Evolutionary conservation across 1,139 yeast genomes (phyloP).

Genomic region (Debaryomyces subglobosus): DNA sequence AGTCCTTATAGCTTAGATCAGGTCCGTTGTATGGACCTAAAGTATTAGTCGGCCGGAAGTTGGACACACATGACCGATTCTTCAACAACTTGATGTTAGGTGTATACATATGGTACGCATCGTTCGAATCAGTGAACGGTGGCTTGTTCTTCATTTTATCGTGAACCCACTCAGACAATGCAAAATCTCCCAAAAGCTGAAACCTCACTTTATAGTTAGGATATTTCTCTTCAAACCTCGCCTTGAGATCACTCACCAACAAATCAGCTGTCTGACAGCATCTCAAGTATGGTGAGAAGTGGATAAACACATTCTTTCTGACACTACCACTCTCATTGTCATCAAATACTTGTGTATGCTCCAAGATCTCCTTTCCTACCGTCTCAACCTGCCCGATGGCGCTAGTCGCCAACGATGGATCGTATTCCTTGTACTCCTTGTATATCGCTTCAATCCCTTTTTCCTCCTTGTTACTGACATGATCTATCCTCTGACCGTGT

Average conservation of each 20-base stretch:
- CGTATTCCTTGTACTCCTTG: constrained; percentile 38
- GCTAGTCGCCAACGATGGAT: constrained; percentile 40
- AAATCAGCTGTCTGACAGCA: constrained; percentile 52
- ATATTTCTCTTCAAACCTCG: constrained; percentile 23
- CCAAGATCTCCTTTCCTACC: constrained; percentile 35
- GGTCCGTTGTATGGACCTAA: constrained; percentile 53
- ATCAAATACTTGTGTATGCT: constrained; percentile 29
- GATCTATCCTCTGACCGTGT: constrained; percentile 51
- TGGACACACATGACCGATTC: constrained; percentile 41
- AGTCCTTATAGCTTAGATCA: constrained; percentile 44
- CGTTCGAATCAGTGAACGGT: constrained; percentile 48
- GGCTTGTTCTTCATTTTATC: constrained; percentile 49
- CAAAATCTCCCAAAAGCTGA: constrained; percentile 50
- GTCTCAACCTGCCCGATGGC: constrained; percentile 35
- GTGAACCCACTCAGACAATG: constrained; percentile 52
- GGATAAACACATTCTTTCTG: constrained; percentile 44
- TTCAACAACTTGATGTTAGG: constrained; percentile 44
- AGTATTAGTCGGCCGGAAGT: constrained; percentile 49
- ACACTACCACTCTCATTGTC: constrained; percentile 12
- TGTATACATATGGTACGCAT: constrained; percentile 52
- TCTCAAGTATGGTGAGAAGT: constrained; percentile 49
- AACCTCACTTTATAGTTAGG: constrained; percentile 41
- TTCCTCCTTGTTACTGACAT: constrained; percentile 28
- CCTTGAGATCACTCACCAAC: constrained; percentile 35
- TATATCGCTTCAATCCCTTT: constrained; percentile 31